Base-by-base conservation (phyloP, 108 stramenopile genomes). In the Pseudonitzschia delicatissima region DNA sequence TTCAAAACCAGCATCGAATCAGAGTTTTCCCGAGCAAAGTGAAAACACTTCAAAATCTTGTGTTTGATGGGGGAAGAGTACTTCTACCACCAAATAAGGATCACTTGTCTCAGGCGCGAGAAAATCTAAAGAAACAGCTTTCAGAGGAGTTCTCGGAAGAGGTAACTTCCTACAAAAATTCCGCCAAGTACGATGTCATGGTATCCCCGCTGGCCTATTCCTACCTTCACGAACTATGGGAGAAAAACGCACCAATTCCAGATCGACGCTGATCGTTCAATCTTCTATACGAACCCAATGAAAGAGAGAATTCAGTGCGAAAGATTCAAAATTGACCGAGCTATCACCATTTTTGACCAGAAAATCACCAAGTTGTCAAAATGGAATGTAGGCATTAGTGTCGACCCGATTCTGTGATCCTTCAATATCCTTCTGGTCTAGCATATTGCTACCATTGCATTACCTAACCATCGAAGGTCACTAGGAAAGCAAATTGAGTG, bases 171-270 rank as follows among this genome's bases (percentile, higher is more conserved):
- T 78, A 82, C 53, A 59, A 87, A 18, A 94, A 98, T 72, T 97
- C 99, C 3, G 90, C 87, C 31, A 73, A 76, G 18, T 96, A 95
- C 87, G 87, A 87, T 62, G 89, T 96, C 17, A 87, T 82, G 36
- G 91, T 98, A 2, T 92, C 92, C 17, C 71, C 78, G 40, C 61
- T 66, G 8, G 80, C 96, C 34, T 96, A 84, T 55, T 64, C 67
- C 13, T 95, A 87, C 68, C 61, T 98, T 25, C 99, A 96, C 64
- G 45, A 90, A 51, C 59, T 97, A 26, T 99, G 98, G 98, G 82
- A 94, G 64, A 25, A 40, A 21, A 50, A 80, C 17, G 49, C 74
- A 34, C 79, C 79, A 4, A 65, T 84, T 26, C 21, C 58, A 1
- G 82, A 82, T 53, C 36, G 37, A 26, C 34, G 33, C 18, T 64